A percentile compares a stretch with the other conserved stretches of the same genome.
These are phyloP conservation scores for Hura crepitans DNA, from an alignment of 441 rosid genomes.

Conservation along the genomic window DNA sequence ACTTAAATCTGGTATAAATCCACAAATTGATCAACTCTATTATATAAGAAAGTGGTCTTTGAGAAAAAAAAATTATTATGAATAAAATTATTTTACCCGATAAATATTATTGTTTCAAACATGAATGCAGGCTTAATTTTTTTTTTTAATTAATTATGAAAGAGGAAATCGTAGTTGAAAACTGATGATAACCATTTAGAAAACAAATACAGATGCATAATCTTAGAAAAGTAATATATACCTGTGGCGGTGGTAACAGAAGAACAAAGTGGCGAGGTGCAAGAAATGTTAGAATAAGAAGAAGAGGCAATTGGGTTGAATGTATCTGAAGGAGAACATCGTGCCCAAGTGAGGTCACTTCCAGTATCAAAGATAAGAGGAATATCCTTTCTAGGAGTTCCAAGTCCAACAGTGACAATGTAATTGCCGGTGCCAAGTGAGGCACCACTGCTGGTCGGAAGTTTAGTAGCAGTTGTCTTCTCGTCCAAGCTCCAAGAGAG, in stretches of 20 bases:
- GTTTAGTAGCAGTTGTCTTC: constrained; percentile 23
- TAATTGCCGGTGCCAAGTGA: constrained; percentile 62
- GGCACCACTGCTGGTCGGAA: constrained; percentile 54
- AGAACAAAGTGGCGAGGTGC: constrained; percentile 49
- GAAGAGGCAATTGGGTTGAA: constrained; percentile 45
- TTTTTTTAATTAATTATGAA: too few relatives aligned
- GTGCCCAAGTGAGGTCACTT: constrained; percentile 67
- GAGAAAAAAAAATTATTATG: too few relatives aligned
- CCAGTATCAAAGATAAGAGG: constrained; percentile 62
- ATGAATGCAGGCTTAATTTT: too few relatives aligned
- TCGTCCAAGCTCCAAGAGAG: constrained; percentile 23
- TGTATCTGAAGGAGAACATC: constrained; percentile 35
- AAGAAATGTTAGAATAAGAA: constrained; percentile 53
- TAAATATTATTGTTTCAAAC: too few relatives aligned
- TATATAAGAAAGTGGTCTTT: too few relatives aligned
- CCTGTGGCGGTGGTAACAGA: constrained; percentile 41
- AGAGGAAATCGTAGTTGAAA: too few relatives aligned
- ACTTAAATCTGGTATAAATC: too few relatives aligned
- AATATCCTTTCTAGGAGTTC: constrained; percentile 61
- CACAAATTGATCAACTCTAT: too few relatives aligned
- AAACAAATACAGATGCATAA: too few relatives aligned
- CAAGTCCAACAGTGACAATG: constrained; percentile 47
- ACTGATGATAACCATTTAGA: too few relatives aligned
- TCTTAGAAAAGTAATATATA: not conserved
- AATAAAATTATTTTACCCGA: too few relatives aligned